These are phyloP conservation scores for Solanum appendiculatum DNA, from an alignment of 257 asterid species.

Conservation along the genomic window DNA sequence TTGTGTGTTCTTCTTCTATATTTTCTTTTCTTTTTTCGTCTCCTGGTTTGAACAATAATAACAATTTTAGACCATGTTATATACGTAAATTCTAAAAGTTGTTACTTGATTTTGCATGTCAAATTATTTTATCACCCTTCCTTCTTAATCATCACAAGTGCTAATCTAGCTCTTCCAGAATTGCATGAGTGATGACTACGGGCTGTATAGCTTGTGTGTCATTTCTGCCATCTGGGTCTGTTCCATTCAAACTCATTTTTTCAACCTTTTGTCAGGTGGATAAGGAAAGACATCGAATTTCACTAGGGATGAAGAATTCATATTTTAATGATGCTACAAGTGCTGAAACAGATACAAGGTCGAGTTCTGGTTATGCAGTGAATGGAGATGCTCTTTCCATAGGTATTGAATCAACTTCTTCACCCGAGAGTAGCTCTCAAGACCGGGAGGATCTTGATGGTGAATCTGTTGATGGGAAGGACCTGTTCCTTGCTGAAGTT, in stretches of 20 bases:
- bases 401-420: constrained; percentile 13
- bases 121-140: background rate
- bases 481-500: constrained; percentile 38
- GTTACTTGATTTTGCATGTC: background rate
- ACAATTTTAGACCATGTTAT: background rate
- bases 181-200: background rate
- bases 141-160: background rate
- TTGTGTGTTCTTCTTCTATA: background rate
- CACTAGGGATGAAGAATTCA: constrained; percentile 88
- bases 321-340: constrained; percentile 39
- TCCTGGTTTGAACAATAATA: background rate
- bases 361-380: constrained; percentile 5
- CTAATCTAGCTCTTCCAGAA: background rate
- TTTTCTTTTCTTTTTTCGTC: background rate
- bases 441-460: background rate
- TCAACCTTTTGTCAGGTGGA: constrained; percentile 51
- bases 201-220: background rate
- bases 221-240: background rate
- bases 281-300: constrained; percentile 66
- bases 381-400: constrained; percentile 19
- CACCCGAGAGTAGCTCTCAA: constrained; percentile 18
- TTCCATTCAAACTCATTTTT: background rate
- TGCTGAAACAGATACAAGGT: constrained; percentile 16
- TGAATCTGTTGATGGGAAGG: constrained; percentile 24
- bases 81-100: background rate